A percentile compares a stretch with the other conserved stretches of the same genome.
phyloP scores from a whole-genome alignment of 176 grass and related monocot genomes.

The Lolium rigidum region DNA sequence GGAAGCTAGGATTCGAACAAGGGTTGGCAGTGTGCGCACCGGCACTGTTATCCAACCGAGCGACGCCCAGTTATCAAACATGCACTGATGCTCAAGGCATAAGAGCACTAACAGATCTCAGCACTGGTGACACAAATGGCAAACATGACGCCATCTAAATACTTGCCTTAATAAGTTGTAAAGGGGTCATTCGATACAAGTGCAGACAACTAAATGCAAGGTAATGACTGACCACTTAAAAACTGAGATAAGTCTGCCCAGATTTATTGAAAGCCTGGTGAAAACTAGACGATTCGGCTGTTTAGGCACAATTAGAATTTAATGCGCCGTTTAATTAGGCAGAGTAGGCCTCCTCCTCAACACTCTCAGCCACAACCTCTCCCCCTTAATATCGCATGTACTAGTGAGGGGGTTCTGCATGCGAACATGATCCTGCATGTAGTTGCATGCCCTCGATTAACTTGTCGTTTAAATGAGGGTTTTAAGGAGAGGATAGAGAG shows the following conservation, averaged over 20 bases:
- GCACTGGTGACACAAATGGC: background rate
- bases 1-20: constrained; percentile 9
- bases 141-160: background rate
- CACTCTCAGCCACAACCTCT: too few species aligned
- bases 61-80: background rate
- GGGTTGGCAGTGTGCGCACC: background rate
- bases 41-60: background rate
- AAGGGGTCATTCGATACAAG: constrained; percentile 16
- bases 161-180: constrained; percentile 14
- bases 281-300: too few species aligned
- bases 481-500: too few species aligned
- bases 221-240: constrained; percentile 16
- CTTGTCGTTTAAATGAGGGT: too few species aligned
- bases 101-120: background rate
- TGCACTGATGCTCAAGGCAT: constrained; percentile 2
- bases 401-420: too few species aligned
- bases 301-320: too few species aligned
- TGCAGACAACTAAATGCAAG: constrained; percentile 1
- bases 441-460: too few species aligned
- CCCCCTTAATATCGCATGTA: too few species aligned
- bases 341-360: too few species aligned
- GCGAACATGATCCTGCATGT: too few species aligned
- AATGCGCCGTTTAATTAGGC: too few species aligned
- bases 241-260: constrained; percentile 30
- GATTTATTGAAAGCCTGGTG: too few species aligned